These are phyloP conservation scores for Globisporangium acanthophoron DNA, from an alignment of 352 stramenopile genomes.

Conservation along the genomic window DNA sequence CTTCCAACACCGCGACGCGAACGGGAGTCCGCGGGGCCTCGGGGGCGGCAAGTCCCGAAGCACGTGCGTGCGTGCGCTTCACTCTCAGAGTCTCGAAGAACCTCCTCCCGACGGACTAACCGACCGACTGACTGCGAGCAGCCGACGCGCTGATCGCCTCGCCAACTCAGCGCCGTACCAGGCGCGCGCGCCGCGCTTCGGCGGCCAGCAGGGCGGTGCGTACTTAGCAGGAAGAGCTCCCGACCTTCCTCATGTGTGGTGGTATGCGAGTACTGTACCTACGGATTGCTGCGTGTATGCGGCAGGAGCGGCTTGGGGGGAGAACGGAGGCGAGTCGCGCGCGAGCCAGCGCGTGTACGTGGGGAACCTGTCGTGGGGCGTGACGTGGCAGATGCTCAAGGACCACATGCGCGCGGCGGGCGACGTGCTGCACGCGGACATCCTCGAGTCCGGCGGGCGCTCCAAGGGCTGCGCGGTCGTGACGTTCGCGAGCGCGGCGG, in stretches of 20 bases:
- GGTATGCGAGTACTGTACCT: no score
- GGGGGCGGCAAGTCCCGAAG: conserved; percentile 43
- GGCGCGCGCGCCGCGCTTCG: conserved; percentile 19
- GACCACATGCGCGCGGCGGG: conserved; percentile 75
- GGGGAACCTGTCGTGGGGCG: conserved; percentile 80
- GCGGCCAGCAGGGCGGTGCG: neutral
- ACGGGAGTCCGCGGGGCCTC: conserved; percentile 5
- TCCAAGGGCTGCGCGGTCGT: conserved; percentile 94
- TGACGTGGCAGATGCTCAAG: conserved; percentile 80
- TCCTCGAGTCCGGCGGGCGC: conserved; percentile 61
- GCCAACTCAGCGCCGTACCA: conserved; percentile 54
- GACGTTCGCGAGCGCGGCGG: conserved; percentile 82
- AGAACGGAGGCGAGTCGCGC: conserved; percentile 8
- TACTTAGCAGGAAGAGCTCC: neutral
- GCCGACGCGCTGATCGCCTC: conserved; percentile 58
- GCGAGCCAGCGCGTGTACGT: conserved; percentile 67
- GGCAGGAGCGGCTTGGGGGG: neutral
- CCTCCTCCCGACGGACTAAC: neutral
- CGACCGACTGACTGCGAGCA: conserved; percentile 11
- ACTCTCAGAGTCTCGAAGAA: neutral
- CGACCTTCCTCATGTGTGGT: neutral
- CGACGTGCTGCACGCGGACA: conserved; percentile 54
- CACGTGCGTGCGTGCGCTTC: conserved; percentile 27
- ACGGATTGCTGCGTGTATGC: neutral
- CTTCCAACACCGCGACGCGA: conserved; percentile 4